Evolutionary conservation across 2,329 filamentous ascomycete species (phyloP), one percentile per base, ranked within the genome.

Genomic region (Zymoseptoria tritici): DNA sequence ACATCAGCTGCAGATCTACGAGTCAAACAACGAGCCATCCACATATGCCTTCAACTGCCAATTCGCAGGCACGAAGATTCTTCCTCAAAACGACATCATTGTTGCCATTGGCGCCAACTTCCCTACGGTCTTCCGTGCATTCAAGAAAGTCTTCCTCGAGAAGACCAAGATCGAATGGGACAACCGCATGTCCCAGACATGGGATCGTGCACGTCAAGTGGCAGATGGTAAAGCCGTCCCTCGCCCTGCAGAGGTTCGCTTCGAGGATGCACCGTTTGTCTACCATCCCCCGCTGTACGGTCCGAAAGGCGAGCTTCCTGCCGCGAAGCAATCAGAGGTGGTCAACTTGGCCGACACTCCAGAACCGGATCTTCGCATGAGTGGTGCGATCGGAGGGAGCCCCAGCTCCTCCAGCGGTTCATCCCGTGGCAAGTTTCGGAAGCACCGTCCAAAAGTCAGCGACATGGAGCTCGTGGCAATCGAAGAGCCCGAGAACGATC

Each of bases 21-120:
- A 90, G 71, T 87, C 85, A 4, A 79, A 83, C 61, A 75, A 79
- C 9, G 73, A 75, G 13, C 86, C 86, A 0, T 77, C 76, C 60
- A 79, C 82, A 0, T 91, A 90, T 74, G 81, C 80, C 64, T 82
- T 84, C 52, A 82, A 82, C 7, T 80, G 66, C 42, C 65, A 66
- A 21, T 67, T 64, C 55, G 62, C 64, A 29, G 63, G 66, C 50
- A 70, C 68, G 4, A 58, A 57, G 22, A 52, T 61, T 0, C 51
- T 31, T 2, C 56, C 64, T 2, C 52, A 46, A 5, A 66, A 66
- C 63, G 66, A 69, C 31, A 60, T 74, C 57, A 65, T 77, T 42
- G 62, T 66, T 9, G 71, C 71, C 1, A 60, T 71, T 9, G 67
- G 68, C 59, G 68, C 70, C 57, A 59, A 64, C 60, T 77, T 70